A percentile compares a stretch with the other conserved stretches of the same genome.
Evolutionary conservation across 345 rosid species (phyloP).

Genomic region (Diplotaxis tenuifolia): DNA sequence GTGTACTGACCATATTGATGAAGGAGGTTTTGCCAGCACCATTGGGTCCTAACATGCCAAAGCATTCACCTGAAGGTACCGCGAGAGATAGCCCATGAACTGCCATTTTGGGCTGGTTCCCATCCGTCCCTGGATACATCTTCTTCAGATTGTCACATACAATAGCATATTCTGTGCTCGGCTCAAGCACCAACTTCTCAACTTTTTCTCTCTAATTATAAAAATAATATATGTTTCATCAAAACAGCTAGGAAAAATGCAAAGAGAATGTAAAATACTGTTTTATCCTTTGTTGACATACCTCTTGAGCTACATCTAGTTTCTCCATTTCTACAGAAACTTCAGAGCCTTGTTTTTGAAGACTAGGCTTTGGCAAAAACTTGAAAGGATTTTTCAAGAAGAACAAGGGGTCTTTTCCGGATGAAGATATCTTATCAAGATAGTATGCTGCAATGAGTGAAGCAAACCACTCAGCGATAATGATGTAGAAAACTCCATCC

Average conservation of each 20-base stretch:
- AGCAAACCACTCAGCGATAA: conserved; percentile 66
- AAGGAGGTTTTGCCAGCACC: conserved; percentile 98
- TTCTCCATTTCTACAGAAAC: conserved; percentile 74
- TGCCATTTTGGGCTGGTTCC: conserved; percentile 80
- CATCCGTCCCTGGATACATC: conserved; percentile 88
- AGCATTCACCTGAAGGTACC: conserved; percentile 87
- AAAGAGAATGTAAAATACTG: neutral
- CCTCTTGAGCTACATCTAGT: conserved; percentile 88
- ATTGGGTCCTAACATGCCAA: conserved; percentile 99
- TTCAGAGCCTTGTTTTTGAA: conserved; percentile 62
- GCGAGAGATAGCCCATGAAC: conserved; percentile 91
- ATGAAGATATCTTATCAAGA: conserved; percentile 53
- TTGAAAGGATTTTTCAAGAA: conserved; percentile 52
- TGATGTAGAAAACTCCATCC: conserved; percentile 65
- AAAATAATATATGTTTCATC: neutral
- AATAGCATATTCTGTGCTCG: conserved; percentile 52
- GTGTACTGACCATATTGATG: conserved; percentile 75
- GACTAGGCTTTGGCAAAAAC: conserved; percentile 50
- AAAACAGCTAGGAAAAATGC: neutral
- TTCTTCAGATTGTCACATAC: conserved; percentile 71
- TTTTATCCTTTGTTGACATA: conserved; percentile 26
- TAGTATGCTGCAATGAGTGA: conserved; percentile 66
- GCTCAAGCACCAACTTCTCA: conserved; percentile 61
- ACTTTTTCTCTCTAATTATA: conserved; percentile 69
- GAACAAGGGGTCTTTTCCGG: conserved; percentile 54